phyloP scores from a whole-genome alignment of 2,329 filamentous ascomycete genomes.

The Ceratocystis eucalypticola region DNA sequence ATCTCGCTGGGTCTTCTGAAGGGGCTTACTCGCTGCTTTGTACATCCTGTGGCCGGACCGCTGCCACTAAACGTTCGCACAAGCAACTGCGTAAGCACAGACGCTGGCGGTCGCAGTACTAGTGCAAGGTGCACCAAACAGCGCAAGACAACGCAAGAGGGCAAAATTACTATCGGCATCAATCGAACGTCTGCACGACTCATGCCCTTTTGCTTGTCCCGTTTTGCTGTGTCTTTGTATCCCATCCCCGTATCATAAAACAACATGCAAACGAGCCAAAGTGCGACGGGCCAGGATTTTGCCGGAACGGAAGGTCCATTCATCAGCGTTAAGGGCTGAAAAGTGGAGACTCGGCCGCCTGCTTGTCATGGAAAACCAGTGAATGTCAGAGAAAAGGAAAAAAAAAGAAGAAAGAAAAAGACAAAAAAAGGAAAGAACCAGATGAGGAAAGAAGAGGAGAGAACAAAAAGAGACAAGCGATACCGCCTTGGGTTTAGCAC shows the following conservation, averaged over 20 bases:
- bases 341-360: neutral
- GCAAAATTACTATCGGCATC: neutral
- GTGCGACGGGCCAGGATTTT: neutral
- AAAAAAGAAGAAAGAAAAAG: neutral
- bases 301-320: neutral
- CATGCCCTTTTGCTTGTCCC: too few relatives aligned
- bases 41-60: neutral
- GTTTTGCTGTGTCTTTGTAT: neutral
- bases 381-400: neutral
- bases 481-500: neutral
- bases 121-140: neutral
- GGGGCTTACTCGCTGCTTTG: neutral
- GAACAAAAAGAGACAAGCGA: neutral
- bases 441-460: neutral
- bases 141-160: neutral
- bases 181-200: neutral
- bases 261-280: neutral
- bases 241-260: neutral
- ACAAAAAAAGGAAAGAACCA: neutral
- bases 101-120: neutral
- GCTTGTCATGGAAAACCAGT: neutral
- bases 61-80: conserved; percentile 2
- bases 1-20: neutral
- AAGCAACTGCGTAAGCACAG: neutral
- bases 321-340: neutral